phyloP scores from a whole-genome alignment of 2,329 filamentous ascomycete genomes.

The Fusarium succisae region DNA sequence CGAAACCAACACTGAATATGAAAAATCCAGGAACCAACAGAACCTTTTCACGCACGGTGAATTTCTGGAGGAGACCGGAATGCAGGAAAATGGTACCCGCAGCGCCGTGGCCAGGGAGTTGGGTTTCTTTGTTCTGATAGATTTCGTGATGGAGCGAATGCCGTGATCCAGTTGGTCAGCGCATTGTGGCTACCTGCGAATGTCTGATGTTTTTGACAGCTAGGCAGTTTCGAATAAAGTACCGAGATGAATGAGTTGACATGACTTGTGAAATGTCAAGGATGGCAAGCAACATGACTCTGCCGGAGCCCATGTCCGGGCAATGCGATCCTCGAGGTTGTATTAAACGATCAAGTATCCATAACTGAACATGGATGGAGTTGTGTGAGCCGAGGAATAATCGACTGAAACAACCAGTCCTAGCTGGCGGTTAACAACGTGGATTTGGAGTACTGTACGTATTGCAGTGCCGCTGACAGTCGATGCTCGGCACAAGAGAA shows the following conservation, averaged over 20 bases:
- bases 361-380: background rate
- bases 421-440: slow-evolving; percentile 2
- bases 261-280: slow-evolving; percentile 8
- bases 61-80: background rate
- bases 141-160: slow-evolving; percentile 6
- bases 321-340: slow-evolving; percentile 15
- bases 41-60: background rate
- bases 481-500: background rate
- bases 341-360: slow-evolving; percentile 3
- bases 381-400: slow-evolving; percentile 3
- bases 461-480: background rate
- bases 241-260: background rate
- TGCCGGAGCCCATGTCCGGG: slow-evolving; percentile 13
- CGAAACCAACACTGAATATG: background rate
- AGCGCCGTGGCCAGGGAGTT: slow-evolving; percentile 33
- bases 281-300: slow-evolving; percentile 12
- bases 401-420: slow-evolving; percentile 23
- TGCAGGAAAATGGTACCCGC: slow-evolving; percentile 2
- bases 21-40: slow-evolving; percentile 15
- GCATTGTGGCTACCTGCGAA: slow-evolving; percentile 11
- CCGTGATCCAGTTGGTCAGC: background rate
- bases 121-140: slow-evolving; percentile 23
- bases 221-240: background rate
- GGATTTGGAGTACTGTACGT: background rate
- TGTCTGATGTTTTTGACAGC: background rate